A percentile compares a stretch with the other conserved stretches of the same genome.
These are phyloP conservation scores for Trypanosomatidae sp. DNA, from an alignment of 208 protist species.

Conservation along the genomic window DNA sequence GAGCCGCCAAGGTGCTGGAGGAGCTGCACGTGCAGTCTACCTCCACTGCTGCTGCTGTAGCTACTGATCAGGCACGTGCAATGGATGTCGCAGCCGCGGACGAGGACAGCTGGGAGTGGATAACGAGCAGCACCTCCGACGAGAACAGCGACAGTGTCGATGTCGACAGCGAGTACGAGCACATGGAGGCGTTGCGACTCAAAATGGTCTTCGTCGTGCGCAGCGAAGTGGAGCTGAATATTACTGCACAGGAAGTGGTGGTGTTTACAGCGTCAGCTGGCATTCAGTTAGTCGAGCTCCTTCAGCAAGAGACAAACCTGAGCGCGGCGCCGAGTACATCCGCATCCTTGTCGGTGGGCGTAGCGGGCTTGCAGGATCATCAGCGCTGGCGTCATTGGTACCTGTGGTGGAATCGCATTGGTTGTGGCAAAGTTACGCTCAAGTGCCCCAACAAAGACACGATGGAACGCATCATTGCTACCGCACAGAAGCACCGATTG, in stretches of 20 bases:
- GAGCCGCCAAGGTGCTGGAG: constrained; percentile 20
- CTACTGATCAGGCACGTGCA: background rate
- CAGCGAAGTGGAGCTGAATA: constrained; percentile 33
- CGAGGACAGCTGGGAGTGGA: constrained; percentile 24
- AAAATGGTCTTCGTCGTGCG: constrained; percentile 81
- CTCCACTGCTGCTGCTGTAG: background rate
- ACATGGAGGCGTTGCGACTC: constrained; percentile 50
- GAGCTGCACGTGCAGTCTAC: constrained; percentile 6
- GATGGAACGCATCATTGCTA: constrained; percentile 25
- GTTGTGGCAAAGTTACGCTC: constrained; percentile 71
- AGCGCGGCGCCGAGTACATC: background rate
- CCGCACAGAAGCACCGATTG: constrained; percentile 26
- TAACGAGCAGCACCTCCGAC: background rate
- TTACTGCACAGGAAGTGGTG: constrained; percentile 43
- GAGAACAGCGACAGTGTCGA: constrained; percentile 3
- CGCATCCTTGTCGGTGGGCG: background rate
- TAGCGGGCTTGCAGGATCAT: background rate
- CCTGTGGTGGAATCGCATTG: constrained; percentile 63
- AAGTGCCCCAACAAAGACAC: constrained; percentile 33
- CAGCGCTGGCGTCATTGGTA: constrained; percentile 61
- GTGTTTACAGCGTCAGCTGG: constrained; percentile 44
- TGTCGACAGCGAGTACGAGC: constrained; percentile 46
- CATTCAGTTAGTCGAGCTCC: constrained; percentile 38
- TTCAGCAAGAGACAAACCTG: background rate
- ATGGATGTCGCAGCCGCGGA: background rate